Evolutionary conservation across 179 eudicot species (phyloP).

Genomic region (Amaranthus tricolor): DNA sequence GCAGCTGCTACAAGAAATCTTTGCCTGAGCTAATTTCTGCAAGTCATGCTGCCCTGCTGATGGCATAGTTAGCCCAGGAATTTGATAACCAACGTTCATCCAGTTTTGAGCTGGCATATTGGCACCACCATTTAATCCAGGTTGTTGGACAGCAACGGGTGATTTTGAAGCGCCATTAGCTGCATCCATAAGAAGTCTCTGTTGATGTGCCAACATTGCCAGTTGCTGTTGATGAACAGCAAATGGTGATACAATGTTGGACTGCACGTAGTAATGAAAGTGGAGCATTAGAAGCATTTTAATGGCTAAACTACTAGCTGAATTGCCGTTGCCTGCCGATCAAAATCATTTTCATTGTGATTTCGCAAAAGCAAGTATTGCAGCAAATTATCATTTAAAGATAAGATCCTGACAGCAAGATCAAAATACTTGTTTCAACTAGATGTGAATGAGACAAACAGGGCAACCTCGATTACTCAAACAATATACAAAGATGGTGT

Average conservation of each 20-base stretch:
- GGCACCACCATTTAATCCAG: slow-evolving; percentile 49
- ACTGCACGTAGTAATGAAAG: slow-evolving; percentile 43
- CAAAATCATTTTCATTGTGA: background rate
- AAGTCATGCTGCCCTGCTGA: slow-evolving; percentile 57
- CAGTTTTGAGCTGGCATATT: slow-evolving; percentile 61
- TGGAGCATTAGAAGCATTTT: background rate
- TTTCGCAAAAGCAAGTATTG: background rate
- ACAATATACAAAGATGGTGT: background rate
- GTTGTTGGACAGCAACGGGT: slow-evolving; percentile 45
- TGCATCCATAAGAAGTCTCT: slow-evolving; percentile 87
- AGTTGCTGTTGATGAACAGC: slow-evolving; percentile 90
- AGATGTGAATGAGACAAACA: background rate
- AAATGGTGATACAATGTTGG: slow-evolving; percentile 85
- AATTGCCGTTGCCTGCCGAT: background rate
- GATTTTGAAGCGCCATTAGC: slow-evolving; percentile 53
- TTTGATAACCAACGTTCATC: slow-evolving; percentile 70
- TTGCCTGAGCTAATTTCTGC: slow-evolving; percentile 73
- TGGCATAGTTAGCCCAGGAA: slow-evolving; percentile 67
- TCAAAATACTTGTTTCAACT: background rate
- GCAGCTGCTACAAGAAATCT: background rate
- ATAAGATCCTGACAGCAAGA: background rate
- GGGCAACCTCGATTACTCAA: background rate
- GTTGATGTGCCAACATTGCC: slow-evolving; percentile 90
- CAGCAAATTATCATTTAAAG: background rate
- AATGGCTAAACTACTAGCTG: background rate